phyloP scores from a whole-genome alignment of 257 asterid species.

The Linderniella brevidens region DNA sequence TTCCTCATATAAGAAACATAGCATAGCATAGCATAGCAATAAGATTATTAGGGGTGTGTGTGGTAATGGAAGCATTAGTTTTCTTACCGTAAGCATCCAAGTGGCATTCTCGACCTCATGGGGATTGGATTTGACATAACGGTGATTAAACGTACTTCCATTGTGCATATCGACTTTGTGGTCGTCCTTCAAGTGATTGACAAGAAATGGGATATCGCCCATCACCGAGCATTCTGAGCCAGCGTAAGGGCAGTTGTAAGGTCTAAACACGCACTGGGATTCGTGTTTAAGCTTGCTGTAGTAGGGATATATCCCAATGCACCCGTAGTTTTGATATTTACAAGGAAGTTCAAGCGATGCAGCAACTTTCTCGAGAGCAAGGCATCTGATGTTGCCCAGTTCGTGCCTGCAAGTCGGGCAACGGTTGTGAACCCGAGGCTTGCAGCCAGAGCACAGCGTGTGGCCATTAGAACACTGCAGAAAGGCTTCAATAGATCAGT shows the following conservation, averaged over 20 bases:
- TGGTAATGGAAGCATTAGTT: not conserved
- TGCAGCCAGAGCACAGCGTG: slow-evolving; percentile 15
- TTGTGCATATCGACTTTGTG: slow-evolving; percentile 14
- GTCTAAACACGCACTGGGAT: slow-evolving; percentile 12
- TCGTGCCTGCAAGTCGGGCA: slow-evolving; percentile 16
- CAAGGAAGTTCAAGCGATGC: slow-evolving; percentile 15
- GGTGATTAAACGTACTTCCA: slow-evolving; percentile 14
- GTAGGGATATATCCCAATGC: slow-evolving; percentile 12
- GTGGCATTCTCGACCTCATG: slow-evolving; percentile 10
- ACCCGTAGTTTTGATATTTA: slow-evolving; percentile 10
- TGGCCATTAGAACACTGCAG: slow-evolving; percentile 13
- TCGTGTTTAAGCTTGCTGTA: slow-evolving; percentile 15
- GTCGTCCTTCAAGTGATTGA: slow-evolving; percentile 11
- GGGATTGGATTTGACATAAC: slow-evolving; percentile 15
- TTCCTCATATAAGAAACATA: not conserved
- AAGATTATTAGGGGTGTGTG: not conserved
- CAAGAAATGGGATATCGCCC: slow-evolving; percentile 15
- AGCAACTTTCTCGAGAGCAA: slow-evolving; percentile 13
- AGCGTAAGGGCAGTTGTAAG: slow-evolving; percentile 14
- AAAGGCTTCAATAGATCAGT: too few relatives aligned
- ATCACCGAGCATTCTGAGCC: slow-evolving; percentile 13
- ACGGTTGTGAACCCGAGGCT: slow-evolving; percentile 13
- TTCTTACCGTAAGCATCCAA: slow-evolving; percentile 16
- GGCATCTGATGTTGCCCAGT: slow-evolving; percentile 12
- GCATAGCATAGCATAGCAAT: not conserved